phyloP scores from a whole-genome alignment of 306 rosid species.

The Quercus rubra region DNA sequence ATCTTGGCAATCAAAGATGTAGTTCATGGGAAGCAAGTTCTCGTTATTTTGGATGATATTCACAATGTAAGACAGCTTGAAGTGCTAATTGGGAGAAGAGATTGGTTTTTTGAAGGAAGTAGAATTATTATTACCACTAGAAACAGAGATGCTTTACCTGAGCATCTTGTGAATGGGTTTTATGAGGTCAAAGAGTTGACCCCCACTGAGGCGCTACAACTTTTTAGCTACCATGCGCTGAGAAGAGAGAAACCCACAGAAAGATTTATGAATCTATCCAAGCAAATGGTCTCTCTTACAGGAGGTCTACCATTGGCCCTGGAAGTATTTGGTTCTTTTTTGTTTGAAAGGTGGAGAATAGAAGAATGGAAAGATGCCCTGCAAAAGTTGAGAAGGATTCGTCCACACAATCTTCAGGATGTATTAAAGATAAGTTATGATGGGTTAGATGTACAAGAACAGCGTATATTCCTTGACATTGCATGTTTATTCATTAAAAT shows the following conservation, averaged over 20 bases:
- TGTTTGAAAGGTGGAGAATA: slow-evolving; percentile 41
- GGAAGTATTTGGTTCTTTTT: slow-evolving; percentile 59
- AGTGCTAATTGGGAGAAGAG: slow-evolving; percentile 17
- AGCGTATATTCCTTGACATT: slow-evolving; percentile 57
- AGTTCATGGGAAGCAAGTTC: slow-evolving; percentile 29
- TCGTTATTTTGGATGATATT: slow-evolving; percentile 58
- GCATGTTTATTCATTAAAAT: slow-evolving; percentile 49
- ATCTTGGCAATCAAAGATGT: slow-evolving; percentile 10
- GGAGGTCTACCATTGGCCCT: slow-evolving; percentile 66
- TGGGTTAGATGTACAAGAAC: slow-evolving; percentile 39
- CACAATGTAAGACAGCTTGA: slow-evolving; percentile 27
- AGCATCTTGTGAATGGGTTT: slow-evolving; percentile 6
- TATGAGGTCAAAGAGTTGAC: slow-evolving; percentile 48
- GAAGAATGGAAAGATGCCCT: slow-evolving; percentile 50
- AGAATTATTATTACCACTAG: slow-evolving; percentile 49
- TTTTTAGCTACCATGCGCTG: slow-evolving; percentile 48
- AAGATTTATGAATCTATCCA: slow-evolving; percentile 11
- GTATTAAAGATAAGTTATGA: slow-evolving; percentile 57
- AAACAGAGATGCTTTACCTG: slow-evolving; percentile 20
- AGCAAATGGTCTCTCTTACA: slow-evolving; percentile 48
- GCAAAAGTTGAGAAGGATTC: slow-evolving; percentile 35
- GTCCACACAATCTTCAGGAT: slow-evolving; percentile 43
- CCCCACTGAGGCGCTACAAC: slow-evolving; percentile 17
- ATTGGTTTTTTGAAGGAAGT: slow-evolving; percentile 51
- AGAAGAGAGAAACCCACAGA: slow-evolving; percentile 36